Evolutionary conservation across 2,329 filamentous ascomycete species (phyloP).

Genomic region (Pseudogymnoascus sp.): DNA sequence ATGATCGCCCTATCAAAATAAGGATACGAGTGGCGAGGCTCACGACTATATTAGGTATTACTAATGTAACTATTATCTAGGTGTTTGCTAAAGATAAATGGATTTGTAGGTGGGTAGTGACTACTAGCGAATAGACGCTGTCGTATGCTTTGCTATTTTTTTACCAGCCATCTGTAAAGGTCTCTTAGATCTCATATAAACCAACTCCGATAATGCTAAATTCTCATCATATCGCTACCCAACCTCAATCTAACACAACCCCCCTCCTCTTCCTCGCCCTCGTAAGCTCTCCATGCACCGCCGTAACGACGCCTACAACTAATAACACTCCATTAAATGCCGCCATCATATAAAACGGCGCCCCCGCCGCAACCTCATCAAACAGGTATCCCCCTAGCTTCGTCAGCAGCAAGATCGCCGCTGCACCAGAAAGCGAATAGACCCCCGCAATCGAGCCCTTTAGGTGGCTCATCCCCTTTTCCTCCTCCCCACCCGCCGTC

Average conservation of each 20-base stretch:
- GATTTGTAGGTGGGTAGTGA: too few species aligned
- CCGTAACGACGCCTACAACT: conserved; percentile 33
- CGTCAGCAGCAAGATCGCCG: conserved; percentile 82
- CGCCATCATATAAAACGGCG: conserved; percentile 94
- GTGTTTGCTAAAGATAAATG: too few species aligned
- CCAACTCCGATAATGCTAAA: neutral
- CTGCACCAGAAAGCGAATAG: conserved; percentile 85
- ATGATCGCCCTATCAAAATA: too few species aligned
- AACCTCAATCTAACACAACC: neutral
- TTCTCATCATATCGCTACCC: neutral
- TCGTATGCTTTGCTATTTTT: too few species aligned
- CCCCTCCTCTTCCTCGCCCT: conserved; percentile 12
- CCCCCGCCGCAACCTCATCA: conserved; percentile 64
- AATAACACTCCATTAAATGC: conserved; percentile 73
- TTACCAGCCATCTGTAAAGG: too few species aligned
- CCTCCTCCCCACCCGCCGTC: conserved; percentile 11
- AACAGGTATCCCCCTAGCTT: conserved; percentile 87
- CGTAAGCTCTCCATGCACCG: conserved; percentile 23
- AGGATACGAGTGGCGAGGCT: too few species aligned
- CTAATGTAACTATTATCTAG: too few species aligned
- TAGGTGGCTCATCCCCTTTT: conserved; percentile 44
- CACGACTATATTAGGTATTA: too few species aligned
- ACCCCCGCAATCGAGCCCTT: conserved; percentile 94
- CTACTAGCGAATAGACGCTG: too few species aligned
- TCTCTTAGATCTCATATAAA: too few species aligned